Evolutionary conservation across 2,329 filamentous ascomycete genomes (phyloP), one percentile per base, ranked within the genome.

Genomic region (Colletotrichum lupini): DNA sequence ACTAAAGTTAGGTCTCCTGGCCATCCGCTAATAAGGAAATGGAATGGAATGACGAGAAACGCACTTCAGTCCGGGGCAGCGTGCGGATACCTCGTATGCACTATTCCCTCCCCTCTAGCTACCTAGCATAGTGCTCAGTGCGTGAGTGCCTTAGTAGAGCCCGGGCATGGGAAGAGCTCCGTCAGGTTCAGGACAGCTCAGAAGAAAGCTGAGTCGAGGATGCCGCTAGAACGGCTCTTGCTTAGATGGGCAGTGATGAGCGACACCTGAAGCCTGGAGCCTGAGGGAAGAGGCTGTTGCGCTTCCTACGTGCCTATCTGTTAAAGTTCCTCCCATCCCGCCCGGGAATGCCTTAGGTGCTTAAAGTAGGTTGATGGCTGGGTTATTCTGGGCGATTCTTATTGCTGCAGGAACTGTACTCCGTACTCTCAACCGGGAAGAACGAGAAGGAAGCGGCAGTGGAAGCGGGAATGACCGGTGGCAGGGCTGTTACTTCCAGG

Each of bases 1-100:
- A 60, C 70, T 73, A 73, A 73, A 73, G 70, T 73, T 73, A 73
- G 70, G 60, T 69, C 66, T 57, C 49, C 55, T 56, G 32, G 24
- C 57, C 35, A 68, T 57, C 57, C 68, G 57, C 63, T 60, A 55
- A 67, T 24, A 19, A 61, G 55, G 42, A 67, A 56, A 28, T 42
- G 62, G 24, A 61, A 37, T 56, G 62, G 24, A 61, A 46, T 19
- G 35, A 46, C 58, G 58, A 61, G 58, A 46, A 42, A 61, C 24
- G 59, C 37, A 49, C 42, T 19, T 49, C 42, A 57, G 46, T 67
- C 28, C 58, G 68, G 63, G 62, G 62, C 52, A 67, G 42, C 16
- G 49, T 46, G 24, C 32, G 57, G 35, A 49, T 49, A 49, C 42
- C 42, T 49, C 42, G 42, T n/a, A 55, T 28, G 26, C 22, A 55